Conservation (phyloP, 169 alveolate genomes). For the Cryptosporidium muris region DNA sequence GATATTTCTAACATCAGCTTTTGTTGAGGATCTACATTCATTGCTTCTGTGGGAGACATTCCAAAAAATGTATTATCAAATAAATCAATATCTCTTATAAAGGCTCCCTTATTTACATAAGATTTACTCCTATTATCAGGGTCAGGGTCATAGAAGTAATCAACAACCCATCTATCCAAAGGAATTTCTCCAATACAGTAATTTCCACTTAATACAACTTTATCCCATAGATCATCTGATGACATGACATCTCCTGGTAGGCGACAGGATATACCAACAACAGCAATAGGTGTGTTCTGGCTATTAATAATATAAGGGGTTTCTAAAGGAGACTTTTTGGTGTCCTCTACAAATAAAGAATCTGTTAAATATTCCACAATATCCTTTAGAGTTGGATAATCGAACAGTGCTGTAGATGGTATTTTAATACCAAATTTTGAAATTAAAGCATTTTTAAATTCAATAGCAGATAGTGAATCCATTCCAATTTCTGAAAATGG, state of each 20-base stretch:
- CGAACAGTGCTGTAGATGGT: conserved; percentile 75
- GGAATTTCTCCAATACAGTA: conserved; percentile 77
- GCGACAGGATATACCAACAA: conserved; percentile 72
- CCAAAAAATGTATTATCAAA: conserved; percentile 27
- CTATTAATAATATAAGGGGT: not conserved
- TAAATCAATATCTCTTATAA: conserved; percentile 12
- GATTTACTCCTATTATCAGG: conserved; percentile 15
- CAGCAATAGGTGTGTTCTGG: conserved; percentile 40
- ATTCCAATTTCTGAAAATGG: conserved; percentile 76
- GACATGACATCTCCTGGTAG: conserved; percentile 70
- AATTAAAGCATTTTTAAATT: conserved; percentile 72
- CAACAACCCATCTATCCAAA: conserved; percentile 70
- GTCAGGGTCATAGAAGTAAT: conserved; percentile 5
- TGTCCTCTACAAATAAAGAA: not conserved
- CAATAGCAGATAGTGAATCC: conserved; percentile 79
- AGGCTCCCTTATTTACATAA: conserved; percentile 38
- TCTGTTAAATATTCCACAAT: conserved; percentile 66
- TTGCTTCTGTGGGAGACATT: conserved; percentile 24
- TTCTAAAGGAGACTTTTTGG: not conserved
- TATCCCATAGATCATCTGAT: conserved; percentile 58
- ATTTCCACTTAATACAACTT: conserved; percentile 20
- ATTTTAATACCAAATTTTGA: conserved; percentile 74
- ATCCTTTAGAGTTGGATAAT: conserved; percentile 73
- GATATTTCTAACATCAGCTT: conserved; percentile 7
- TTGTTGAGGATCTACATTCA: conserved; percentile 39